phyloP scores from a whole-genome alignment of 1,284 basidiomycete species.

The Irpex sp. region DNA sequence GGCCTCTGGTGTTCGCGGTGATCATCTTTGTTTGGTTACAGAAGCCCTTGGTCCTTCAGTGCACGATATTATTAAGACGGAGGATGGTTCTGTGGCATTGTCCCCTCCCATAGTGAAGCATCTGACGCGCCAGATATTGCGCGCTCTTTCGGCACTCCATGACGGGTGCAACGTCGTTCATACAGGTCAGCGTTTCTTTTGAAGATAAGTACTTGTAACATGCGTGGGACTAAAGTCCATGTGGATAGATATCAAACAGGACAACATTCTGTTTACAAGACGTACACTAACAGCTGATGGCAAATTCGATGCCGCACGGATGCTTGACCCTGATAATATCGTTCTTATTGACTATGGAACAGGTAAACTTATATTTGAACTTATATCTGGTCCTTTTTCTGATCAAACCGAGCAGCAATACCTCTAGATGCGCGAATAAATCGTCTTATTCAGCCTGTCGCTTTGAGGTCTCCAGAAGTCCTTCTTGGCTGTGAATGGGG shows the following conservation, averaged over 20 bases:
- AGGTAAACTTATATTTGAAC: neutral
- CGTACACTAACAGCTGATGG: neutral
- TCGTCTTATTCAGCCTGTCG: neutral
- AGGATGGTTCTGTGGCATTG: neutral
- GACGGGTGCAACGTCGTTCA: neutral
- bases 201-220: neutral
- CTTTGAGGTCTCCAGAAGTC: neutral
- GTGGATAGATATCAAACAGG: neutral
- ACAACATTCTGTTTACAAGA: neutral
- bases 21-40: neutral
- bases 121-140: neutral
- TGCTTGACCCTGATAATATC: neutral
- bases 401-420: neutral
- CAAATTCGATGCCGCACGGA: neutral
- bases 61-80: neutral
- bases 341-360: neutral
- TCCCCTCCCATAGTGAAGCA: neutral
- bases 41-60: neutral
- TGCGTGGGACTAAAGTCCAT: neutral
- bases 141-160: neutral
- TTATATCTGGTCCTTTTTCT: neutral
- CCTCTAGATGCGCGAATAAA: neutral
- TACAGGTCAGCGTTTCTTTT: neutral
- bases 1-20: neutral
- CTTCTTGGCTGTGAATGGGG: neutral